Base-by-base conservation (phyloP, 495 filamentous ascomycete genomes). In the Cenococcum geophilum region DNA sequence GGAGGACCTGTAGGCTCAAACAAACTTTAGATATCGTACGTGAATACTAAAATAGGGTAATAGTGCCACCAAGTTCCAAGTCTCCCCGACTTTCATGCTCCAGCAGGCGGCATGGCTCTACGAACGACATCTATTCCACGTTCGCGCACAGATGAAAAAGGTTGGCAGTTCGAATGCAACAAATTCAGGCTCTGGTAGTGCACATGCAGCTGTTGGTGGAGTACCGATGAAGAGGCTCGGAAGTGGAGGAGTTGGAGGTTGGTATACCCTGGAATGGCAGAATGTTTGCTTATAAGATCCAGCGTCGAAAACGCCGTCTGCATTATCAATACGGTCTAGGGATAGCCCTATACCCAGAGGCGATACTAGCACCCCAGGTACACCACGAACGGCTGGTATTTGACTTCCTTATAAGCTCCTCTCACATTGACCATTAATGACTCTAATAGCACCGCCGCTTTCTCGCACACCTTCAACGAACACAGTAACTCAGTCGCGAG, bases 81-180 rank as follows among this genome's bases (percentile, higher is more conserved):
- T 97, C 40, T 86, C 88, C 12, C 81, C 91, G 25, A 81, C 91
- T 23, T 98, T 97, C 71, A 77, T 98, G 8, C 83, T 96, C 5
- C 92, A 97, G 71, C 90, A 97, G 72, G 90, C 89, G 62, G 89
- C 89, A 75, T 97, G 91, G 86, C 84, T 97, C 1, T 95, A 95
- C 68, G 91, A 98, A 74, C 83, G 88, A 47, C 90, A 97, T 73
- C 78, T 95, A 6, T 86, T 87, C 0, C 88, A 96, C 71, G 88
- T 96, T 37, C 83, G 89, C 65, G 90, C 89, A 6, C 92, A 97
- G 75, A 91, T 98, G 82, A 82, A 86, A 53, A 92, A 86, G 74
- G 85, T 87, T 32, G 79, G 81, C 25, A 77, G 76, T 23, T 77
- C 77, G 35, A 75, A 71, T 34, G 77, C 77, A 12, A 77, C 79